Conservation (phyloP, 306 rosid genomes). For the Aeschynomene evenia region DNA sequence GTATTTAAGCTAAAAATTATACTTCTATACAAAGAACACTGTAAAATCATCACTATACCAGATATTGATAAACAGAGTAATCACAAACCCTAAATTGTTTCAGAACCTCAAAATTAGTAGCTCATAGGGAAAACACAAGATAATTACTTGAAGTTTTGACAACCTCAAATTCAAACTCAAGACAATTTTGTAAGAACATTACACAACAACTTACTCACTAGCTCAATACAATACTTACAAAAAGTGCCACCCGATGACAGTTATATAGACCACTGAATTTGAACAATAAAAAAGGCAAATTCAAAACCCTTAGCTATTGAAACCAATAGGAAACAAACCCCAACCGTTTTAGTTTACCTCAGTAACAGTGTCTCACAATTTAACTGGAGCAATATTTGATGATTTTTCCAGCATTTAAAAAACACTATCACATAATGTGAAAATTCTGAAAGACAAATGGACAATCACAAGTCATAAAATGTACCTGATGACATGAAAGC, state of each 20-base stretch:
- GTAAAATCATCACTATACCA: not conserved
- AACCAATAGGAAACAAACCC: conserved; percentile 9
- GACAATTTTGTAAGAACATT: not conserved
- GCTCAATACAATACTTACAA: not conserved
- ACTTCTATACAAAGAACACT: not conserved
- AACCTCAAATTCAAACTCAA: not conserved
- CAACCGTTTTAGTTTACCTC: not conserved
- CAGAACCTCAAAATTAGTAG: not conserved
- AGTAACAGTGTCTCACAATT: not conserved
- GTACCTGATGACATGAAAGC: conserved; percentile 89
- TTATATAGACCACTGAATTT: not conserved
- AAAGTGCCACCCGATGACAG: not conserved
- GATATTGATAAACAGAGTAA: not conserved
- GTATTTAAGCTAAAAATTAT: conserved; percentile 6
- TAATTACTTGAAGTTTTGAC: not conserved
- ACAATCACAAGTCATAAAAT: not conserved
- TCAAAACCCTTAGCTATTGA: not conserved
- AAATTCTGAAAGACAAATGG: not conserved
- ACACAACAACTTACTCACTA: not conserved
- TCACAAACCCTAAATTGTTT: not conserved
- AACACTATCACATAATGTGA: conserved; percentile 5
- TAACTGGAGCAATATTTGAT: not conserved
- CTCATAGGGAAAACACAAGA: conserved; percentile 11
- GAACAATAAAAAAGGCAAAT: conserved; percentile 1
- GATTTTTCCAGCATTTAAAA: conserved; percentile 1